These are phyloP conservation scores for Fusarium anthophilum DNA, from an alignment of 2,329 filamentous ascomycete genomes.

Conservation along the genomic window DNA sequence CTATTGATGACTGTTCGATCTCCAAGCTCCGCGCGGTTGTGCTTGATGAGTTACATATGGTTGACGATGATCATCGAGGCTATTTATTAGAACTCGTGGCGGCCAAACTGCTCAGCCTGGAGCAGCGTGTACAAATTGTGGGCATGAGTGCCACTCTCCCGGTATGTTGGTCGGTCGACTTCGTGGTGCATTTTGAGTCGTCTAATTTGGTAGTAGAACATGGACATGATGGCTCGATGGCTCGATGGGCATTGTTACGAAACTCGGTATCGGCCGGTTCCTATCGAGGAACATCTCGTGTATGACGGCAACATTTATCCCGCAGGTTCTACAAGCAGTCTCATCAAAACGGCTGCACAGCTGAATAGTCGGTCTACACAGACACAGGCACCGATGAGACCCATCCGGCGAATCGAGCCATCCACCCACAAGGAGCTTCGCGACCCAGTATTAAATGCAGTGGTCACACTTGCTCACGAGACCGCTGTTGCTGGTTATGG, in stretches of 20 bases:
- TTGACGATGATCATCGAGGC: constrained; percentile 78
- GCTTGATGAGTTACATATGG: constrained; percentile 84
- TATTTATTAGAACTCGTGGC: constrained; percentile 80
- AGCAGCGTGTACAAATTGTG: constrained; percentile 73
- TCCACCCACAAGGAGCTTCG: constrained; percentile 70
- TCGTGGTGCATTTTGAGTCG: neutral
- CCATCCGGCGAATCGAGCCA: constrained; percentile 59
- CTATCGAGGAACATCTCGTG: constrained; percentile 78
- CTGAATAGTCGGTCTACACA: constrained; percentile 50
- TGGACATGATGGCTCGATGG: constrained; percentile 74
- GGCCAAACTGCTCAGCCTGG: constrained; percentile 76
- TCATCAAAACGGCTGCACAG: constrained; percentile 67
- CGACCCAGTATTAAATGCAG: constrained; percentile 73
- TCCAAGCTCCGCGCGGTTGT: constrained; percentile 73
- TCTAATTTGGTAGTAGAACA: constrained; percentile 62
- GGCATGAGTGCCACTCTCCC: constrained; percentile 84
- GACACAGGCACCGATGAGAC: constrained; percentile 49
- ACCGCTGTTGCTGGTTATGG: constrained; percentile 75
- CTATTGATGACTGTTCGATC: constrained; percentile 76
- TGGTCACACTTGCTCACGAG: constrained; percentile 74
- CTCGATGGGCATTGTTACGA: constrained; percentile 76
- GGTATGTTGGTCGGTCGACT: constrained; percentile 53
- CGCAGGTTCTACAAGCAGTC: constrained; percentile 62
- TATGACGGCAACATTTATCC: constrained; percentile 75
- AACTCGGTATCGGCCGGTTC: constrained; percentile 78